Conservation (phyloP, 306 rosid genomes). For the Astragalus glycyphyllos region DNA sequence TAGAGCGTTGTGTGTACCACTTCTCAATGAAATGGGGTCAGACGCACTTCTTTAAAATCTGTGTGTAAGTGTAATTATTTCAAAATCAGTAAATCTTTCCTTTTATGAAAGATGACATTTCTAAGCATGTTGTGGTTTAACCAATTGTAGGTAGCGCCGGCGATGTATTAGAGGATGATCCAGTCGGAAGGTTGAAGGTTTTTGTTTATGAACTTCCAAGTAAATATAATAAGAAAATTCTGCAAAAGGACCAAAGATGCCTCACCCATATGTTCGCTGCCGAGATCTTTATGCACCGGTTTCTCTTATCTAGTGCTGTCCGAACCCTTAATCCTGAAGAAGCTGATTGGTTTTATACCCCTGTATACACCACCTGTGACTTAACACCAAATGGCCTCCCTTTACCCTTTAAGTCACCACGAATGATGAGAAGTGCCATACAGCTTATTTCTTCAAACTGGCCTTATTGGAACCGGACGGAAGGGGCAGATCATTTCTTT, state of each 20-base stretch:
- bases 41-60: conserved; percentile 9
- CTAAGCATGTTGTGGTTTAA: conserved; percentile 40
- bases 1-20: conserved; percentile 6
- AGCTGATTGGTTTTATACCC: conserved; percentile 99
- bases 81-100: neutral
- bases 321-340: conserved; percentile 96
- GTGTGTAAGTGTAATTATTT: conserved; percentile 14
- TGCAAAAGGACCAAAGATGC: conserved; percentile 92
- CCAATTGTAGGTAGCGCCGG: conserved; percentile 86
- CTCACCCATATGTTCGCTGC: conserved; percentile 98
- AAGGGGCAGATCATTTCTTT: conserved; percentile 96
- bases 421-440: conserved; percentile 99
- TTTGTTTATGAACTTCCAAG: conserved; percentile 98
- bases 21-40: neutral
- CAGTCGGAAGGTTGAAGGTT: conserved; percentile 98
- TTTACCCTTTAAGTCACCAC: conserved; percentile 91
- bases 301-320: conserved; percentile 90
- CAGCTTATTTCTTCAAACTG: conserved; percentile 96
- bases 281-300: conserved; percentile 95
- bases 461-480: conserved; percentile 96
- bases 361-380: conserved; percentile 94
- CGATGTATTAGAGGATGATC: conserved; percentile 96
- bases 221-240: conserved; percentile 93
- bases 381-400: conserved; percentile 97
- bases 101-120: neutral